Evolutionary conservation across 768 basidiomycete species (phyloP).

Genomic region (Cyclocybe cylindracea): DNA sequence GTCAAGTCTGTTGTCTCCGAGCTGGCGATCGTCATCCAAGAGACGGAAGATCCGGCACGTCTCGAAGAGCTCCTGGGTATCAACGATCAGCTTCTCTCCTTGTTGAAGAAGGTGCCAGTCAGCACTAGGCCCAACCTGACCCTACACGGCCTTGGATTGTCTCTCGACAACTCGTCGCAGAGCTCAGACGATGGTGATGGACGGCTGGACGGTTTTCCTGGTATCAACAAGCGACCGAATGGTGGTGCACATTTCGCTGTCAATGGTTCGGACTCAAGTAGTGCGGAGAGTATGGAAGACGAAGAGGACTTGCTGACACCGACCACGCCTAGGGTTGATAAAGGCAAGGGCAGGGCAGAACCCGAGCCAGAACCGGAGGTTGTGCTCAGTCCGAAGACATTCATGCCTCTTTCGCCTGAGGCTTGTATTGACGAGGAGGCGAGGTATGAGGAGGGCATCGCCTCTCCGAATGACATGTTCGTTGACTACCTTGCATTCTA

Average conservation of each 20-base stretch:
- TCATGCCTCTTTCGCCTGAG: slow-evolving; percentile 44
- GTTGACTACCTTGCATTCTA: slow-evolving; percentile 16
- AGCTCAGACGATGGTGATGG: slow-evolving; percentile 19
- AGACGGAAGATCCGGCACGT: slow-evolving; percentile 55
- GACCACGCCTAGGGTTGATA: slow-evolving; percentile 69
- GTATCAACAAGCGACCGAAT: slow-evolving; percentile 23
- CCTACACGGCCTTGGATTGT: slow-evolving; percentile 46
- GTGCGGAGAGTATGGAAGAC: slow-evolving; percentile 17
- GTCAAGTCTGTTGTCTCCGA: slow-evolving; percentile 54
- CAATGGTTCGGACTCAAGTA: slow-evolving; percentile 14
- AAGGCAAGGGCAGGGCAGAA: slow-evolving; percentile 75
- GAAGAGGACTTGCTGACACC: slow-evolving; percentile 38
- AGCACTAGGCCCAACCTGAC: slow-evolving; percentile 39
- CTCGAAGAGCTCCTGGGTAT: slow-evolving; percentile 69
- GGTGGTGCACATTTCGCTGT: slow-evolving; percentile 3
- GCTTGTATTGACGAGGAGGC: slow-evolving; percentile 49
- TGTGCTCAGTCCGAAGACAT: slow-evolving; percentile 67
- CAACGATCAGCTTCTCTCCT: slow-evolving; percentile 67
- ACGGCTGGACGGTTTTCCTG: slow-evolving; percentile 22
- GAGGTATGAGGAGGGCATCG: slow-evolving; percentile 28
- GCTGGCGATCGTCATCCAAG: slow-evolving; percentile 54
- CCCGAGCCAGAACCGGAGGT: slow-evolving; percentile 71
- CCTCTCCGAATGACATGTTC: slow-evolving; percentile 53
- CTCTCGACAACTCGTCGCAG: slow-evolving; percentile 24
- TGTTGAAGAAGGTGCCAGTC: slow-evolving; percentile 51